Percentiles rank a stretch among this genome's conserved stretches.
These are phyloP conservation scores for Amanita jacksonii DNA, from an alignment of 768 basidiomycete genomes.

Conservation along the genomic window DNA sequence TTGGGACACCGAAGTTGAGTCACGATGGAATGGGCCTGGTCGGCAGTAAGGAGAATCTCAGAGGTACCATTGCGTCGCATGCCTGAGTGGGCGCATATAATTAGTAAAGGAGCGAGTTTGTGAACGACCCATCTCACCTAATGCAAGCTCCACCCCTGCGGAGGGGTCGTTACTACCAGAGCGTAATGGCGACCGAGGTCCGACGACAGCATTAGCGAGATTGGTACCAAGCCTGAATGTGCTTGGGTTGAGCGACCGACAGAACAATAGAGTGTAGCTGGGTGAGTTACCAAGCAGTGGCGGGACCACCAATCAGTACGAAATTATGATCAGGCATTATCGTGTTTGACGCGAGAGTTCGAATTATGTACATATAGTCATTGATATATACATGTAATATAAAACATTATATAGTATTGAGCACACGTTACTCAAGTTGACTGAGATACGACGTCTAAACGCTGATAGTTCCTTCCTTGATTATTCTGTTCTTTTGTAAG, in stretches of 20 bases:
- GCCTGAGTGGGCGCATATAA: conserved; percentile 20
- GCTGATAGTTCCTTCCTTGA: conserved; percentile 12
- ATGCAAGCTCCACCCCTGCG: conserved; percentile 28
- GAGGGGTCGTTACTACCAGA: conserved; percentile 8
- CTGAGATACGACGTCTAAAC: no score
- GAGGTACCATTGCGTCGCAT: conserved; percentile 34
- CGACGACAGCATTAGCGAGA: conserved; percentile 20
- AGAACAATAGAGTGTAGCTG: no score
- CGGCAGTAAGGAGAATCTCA: conserved; percentile 31
- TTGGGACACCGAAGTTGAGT: neutral
- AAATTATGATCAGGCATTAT: no score
- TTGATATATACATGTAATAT: no score
- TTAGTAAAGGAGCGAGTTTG: neutral
- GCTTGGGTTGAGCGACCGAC: no score
- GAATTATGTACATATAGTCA: no score
- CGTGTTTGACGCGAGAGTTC: no score
- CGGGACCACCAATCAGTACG: no score
- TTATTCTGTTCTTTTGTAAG: no score
- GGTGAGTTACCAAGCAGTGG: no score
- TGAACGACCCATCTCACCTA: conserved; percentile 24
- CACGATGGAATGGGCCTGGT: conserved; percentile 20
- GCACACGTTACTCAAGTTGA: no score
- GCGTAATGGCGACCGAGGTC: conserved; percentile 21
- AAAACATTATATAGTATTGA: no score
- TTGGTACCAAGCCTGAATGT: conserved; percentile 20